A percentile compares a stretch with the other conserved stretches of the same genome.
Evolutionary conservation across 2,329 filamentous ascomycete species (phyloP).

Genomic region (Aspergillus aculeatus): DNA sequence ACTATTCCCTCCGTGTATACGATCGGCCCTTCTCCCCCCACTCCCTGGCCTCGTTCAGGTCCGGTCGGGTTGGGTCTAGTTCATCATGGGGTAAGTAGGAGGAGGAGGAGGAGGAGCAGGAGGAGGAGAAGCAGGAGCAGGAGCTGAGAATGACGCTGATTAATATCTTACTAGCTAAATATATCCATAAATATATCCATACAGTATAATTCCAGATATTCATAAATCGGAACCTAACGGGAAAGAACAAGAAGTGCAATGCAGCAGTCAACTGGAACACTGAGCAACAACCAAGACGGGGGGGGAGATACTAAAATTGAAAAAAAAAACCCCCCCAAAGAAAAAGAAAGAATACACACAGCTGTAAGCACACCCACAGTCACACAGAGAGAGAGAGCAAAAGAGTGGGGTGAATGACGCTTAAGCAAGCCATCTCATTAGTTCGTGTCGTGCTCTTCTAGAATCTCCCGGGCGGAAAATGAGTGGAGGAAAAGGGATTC

Average conservation of each 20-base stretch:
- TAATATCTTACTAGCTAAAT: too few species aligned
- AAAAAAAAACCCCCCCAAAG: background rate
- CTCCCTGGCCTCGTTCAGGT: slow-evolving; percentile 1
- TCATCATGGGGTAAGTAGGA: background rate
- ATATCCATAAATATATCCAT: too few species aligned
- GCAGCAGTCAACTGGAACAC: background rate
- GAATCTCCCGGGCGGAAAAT: slow-evolving; percentile 12
- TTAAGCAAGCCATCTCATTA: slow-evolving; percentile 18
- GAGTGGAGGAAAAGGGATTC: background rate
- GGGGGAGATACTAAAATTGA: too few species aligned
- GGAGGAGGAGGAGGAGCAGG: background rate
- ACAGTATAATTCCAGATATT: too few species aligned
- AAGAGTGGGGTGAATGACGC: slow-evolving; percentile 15
- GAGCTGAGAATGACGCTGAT: background rate
- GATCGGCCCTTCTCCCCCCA: slow-evolving; percentile 3
- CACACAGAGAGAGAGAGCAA: slow-evolving; percentile 12
- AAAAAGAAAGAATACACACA: background rate
- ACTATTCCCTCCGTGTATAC: background rate
- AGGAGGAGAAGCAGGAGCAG: background rate
- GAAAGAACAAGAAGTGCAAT: background rate
- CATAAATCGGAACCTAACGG: background rate
- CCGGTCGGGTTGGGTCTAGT: background rate
- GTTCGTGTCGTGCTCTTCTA: slow-evolving; percentile 15
- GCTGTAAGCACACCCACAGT: too few species aligned
- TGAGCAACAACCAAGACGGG: background rate